Conservation (phyloP, 2,329 filamentous ascomycete genomes). For the Dactylella cylindrospora region DNA sequence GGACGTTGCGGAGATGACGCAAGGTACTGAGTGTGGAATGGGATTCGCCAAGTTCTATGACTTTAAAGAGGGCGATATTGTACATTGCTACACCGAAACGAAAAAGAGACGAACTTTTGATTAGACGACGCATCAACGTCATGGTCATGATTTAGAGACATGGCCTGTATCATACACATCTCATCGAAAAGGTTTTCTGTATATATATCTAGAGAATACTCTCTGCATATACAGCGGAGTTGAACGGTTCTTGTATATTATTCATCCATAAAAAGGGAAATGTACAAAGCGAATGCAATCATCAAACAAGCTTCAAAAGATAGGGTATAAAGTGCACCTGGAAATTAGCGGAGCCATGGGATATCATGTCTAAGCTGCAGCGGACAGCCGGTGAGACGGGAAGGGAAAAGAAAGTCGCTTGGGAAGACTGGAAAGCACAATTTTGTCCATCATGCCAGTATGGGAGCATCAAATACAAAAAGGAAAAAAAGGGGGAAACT, state of each 20-base stretch:
- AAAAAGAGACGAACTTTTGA: constrained; percentile 63
- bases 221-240: too few species aligned
- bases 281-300: too few species aligned
- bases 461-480: too few species aligned
- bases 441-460: too few species aligned
- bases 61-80: constrained; percentile 76
- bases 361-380: too few species aligned
- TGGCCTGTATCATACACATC: neutral
- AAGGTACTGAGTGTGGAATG: constrained; percentile 91
- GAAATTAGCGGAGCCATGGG: too few species aligned
- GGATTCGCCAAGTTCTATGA: constrained; percentile 77
- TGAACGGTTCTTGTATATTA: too few species aligned
- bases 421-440: too few species aligned
- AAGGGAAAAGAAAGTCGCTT: neutral
- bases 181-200: neutral
- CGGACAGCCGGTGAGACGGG: neutral
- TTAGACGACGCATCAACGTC: neutral
- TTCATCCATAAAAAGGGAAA: too few species aligned
- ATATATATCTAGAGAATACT: constrained; percentile 5
- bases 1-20: constrained; percentile 83
- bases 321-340: too few species aligned
- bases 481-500: constrained; percentile 25
- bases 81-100: constrained; percentile 84
- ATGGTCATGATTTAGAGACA: neutral
- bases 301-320: too few species aligned